These are phyloP conservation scores for Thermochaetoides thermophila DNA, from an alignment of 495 filamentous ascomycete genomes.

Conservation along the genomic window DNA sequence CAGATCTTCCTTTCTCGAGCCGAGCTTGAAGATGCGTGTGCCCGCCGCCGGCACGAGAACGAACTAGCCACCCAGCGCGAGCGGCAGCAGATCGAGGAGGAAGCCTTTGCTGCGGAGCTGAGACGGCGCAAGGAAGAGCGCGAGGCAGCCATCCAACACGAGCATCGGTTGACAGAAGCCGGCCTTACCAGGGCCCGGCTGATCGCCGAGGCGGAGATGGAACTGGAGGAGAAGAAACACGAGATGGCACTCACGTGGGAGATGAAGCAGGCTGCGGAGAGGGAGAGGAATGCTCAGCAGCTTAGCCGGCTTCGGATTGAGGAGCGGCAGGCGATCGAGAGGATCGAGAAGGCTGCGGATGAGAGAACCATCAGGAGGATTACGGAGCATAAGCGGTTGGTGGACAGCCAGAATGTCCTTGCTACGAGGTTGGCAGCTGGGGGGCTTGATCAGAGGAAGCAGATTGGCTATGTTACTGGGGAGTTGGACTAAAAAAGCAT, in stretches of 20 bases:
- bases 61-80: slow-evolving; percentile 19
- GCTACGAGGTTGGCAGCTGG: slow-evolving; percentile 23
- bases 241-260: slow-evolving; percentile 24
- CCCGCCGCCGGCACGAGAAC: slow-evolving; percentile 22
- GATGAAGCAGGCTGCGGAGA: slow-evolving; percentile 17
- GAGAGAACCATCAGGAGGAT: slow-evolving; percentile 20
- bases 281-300: slow-evolving; percentile 22
- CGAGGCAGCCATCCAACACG: slow-evolving; percentile 21
- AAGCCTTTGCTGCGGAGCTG: slow-evolving; percentile 13
- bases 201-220: slow-evolving; percentile 26
- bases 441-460: slow-evolving; percentile 19
- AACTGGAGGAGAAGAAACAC: slow-evolving; percentile 23
- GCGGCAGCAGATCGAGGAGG: slow-evolving; percentile 16
- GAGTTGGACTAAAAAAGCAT: slow-evolving; percentile 19
- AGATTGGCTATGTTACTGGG: slow-evolving; percentile 32
- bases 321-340: slow-evolving; percentile 29
- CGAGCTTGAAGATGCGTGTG: slow-evolving; percentile 29
- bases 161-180: slow-evolving; percentile 24
- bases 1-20: slow-evolving; percentile 29
- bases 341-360: slow-evolving; percentile 23
- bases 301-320: slow-evolving; percentile 25
- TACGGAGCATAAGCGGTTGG: slow-evolving; percentile 29
- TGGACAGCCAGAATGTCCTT: slow-evolving; percentile 29
- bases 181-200: slow-evolving; percentile 22
- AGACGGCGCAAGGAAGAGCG: slow-evolving; percentile 14